Evolutionary conservation across 1,284 basidiomycete genomes (phyloP), one percentile per base, ranked within the genome.

Genomic region (Ustilago nuda): DNA sequence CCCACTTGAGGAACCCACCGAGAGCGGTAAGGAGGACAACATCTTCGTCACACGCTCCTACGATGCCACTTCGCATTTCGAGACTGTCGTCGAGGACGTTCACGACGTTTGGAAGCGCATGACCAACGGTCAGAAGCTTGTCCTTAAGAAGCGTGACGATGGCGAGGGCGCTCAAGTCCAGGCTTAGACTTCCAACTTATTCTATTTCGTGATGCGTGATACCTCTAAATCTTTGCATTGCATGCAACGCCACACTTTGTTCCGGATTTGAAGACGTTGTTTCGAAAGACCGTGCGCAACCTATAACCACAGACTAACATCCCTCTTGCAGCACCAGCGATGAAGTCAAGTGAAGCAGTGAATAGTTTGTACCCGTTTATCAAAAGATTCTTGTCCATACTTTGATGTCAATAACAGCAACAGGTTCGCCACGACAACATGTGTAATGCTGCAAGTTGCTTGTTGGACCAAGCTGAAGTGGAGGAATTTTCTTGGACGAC

Each of bases 31-130:
- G 65, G 89, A 90, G 53, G 93, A 95, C 88, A 92, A 94, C 83
- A 93, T 99, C 86, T 99, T 94, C 88, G 92, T 99, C 88, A 98
- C 97, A 66, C 93, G 93, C 67, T 98, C 95, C 8, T 98, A 98
- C 87, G 97, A 99, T 86, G 95, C 97, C 12, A 98, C 97, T 9
- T 95, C 94, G 56, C 97, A 99, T 88, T 99, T 99, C 85, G 97
- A 99, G 66, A 98, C 95, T 45, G 94, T 87, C 35, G 85, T 86
- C 9, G 86, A 86, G 52, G 85, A 86, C 54, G 78, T 85, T 9
- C 80, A 84, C 64, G 79, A 84, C 39, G 84, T 85, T 19, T 85
- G 82, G 82, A 66, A 72, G 56, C 71, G 84, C 17, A 77, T 81
- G 50, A 85, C 83, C 43, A 76, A 76, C 62, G 84, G 83, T 41